These are phyloP conservation scores for Candida pseudoglaebosa DNA, from an alignment of 805 yeast genomes.

Conservation along the genomic window DNA sequence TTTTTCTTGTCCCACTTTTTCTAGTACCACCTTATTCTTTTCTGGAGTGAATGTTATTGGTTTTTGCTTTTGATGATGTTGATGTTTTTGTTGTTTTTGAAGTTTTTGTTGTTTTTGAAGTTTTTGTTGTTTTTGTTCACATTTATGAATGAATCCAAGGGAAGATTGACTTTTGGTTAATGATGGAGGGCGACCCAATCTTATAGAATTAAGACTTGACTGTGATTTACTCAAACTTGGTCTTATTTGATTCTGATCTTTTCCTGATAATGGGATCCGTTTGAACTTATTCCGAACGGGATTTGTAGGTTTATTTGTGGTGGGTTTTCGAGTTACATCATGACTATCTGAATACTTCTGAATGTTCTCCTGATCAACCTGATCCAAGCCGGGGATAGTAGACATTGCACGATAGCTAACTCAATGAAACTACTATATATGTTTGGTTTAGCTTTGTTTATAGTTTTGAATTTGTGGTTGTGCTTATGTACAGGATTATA, in stretches of 20 bases:
- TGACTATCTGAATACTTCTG: neutral
- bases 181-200: constrained; percentile 18
- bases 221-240: constrained; percentile 13
- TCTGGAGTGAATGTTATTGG: neutral
- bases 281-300: neutral
- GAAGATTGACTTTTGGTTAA: constrained; percentile 34
- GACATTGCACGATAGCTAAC: too few relatives aligned
- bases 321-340: neutral
- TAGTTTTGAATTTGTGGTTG: neutral
- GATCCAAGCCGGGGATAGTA: too few relatives aligned
- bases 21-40: constrained; percentile 1
- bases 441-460: neutral
- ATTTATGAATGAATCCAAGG: constrained; percentile 27
- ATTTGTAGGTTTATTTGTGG: neutral
- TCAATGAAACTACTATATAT: too few relatives aligned
- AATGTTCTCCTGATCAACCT: constrained; percentile 1
- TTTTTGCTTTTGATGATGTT: neutral
- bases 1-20: neutral
- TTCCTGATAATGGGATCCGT: constrained; percentile 35
- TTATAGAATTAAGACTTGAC: constrained; percentile 3
- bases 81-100: constrained; percentile 1
- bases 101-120: constrained; percentile 1
- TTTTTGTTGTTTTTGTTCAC: constrained; percentile 1
- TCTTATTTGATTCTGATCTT: constrained; percentile 26
- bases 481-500: too few relatives aligned